These are phyloP conservation scores for Fagopyrum tataricum DNA, from an alignment of 148 eudicot species.

Conservation along the genomic window DNA sequence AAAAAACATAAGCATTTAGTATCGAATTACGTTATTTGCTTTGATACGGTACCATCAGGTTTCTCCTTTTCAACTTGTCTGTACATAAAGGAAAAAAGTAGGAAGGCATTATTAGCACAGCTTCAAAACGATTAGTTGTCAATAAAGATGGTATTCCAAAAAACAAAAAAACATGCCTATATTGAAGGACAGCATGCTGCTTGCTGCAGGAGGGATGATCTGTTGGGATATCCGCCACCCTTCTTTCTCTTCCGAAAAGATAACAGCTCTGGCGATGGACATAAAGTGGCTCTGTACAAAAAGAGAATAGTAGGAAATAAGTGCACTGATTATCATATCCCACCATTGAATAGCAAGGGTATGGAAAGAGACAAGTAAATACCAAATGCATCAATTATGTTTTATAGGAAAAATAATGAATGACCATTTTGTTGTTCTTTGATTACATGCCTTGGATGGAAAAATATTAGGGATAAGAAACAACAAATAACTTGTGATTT, in stretches of 20 bases:
- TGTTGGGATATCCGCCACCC: conserved; percentile 90
- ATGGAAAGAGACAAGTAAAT: background rate
- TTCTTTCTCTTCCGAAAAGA: conserved; percentile 94
- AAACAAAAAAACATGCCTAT: conserved; percentile 33
- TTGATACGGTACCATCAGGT: conserved; percentile 71
- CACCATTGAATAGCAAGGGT: background rate
- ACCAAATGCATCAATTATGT: background rate
- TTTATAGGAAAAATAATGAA: background rate
- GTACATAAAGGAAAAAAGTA: conserved; percentile 13
- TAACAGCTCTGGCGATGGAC: conserved; percentile 93
- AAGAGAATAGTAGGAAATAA: conserved; percentile 3
- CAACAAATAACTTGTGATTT: background rate
- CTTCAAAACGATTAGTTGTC: background rate
- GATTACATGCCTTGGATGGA: background rate
- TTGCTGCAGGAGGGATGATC: conserved; percentile 97
- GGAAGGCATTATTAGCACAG: background rate
- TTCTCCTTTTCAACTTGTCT: conserved; percentile 91
- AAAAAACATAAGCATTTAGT: background rate
- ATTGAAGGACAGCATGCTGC: conserved; percentile 95
- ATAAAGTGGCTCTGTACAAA: conserved; percentile 78
- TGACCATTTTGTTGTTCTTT: background rate
- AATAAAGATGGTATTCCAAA: background rate
- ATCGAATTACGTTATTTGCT: conserved; percentile 52
- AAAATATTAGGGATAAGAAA: background rate
- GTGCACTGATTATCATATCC: background rate